phyloP scores from a whole-genome alignment of 805 yeast species.

The Kodamaea jinghongensis region DNA sequence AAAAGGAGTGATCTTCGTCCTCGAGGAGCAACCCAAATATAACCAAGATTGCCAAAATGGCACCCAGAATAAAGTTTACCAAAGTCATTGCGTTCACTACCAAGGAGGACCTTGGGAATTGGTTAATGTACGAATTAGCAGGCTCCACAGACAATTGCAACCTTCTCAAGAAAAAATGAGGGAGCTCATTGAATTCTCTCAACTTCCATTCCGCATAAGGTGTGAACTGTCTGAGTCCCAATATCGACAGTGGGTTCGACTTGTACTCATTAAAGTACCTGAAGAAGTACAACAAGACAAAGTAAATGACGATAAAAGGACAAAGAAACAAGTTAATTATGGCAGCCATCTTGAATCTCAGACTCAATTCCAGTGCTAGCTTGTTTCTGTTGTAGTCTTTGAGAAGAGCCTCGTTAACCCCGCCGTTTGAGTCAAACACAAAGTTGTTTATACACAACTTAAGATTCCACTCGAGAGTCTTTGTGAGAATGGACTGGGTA shows the following conservation, averaged over 20 bases:
- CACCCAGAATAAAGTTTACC: constrained; percentile 70
- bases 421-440: constrained; percentile 81
- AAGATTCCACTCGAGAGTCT: constrained; percentile 92
- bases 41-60: constrained; percentile 78
- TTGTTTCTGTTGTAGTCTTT: constrained; percentile 67
- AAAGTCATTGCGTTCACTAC: constrained; percentile 37
- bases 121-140: constrained; percentile 81
- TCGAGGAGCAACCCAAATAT: constrained; percentile 69
- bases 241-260: constrained; percentile 77
- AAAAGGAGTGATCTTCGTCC: constrained; percentile 73
- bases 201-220: constrained; percentile 95
- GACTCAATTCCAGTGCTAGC: constrained; percentile 64
- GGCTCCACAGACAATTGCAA: constrained; percentile 73
- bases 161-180: constrained; percentile 81
- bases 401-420: constrained; percentile 66
- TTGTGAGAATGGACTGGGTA: constrained; percentile 56
- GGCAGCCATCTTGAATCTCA: constrained; percentile 86
- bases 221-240: constrained; percentile 75
- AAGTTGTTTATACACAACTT: constrained; percentile 84
- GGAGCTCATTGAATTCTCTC: constrained; percentile 89
- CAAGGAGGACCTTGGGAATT: constrained; percentile 77
- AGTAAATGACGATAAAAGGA: constrained; percentile 83
- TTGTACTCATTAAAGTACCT: constrained; percentile 91
- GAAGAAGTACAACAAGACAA: constrained; percentile 79
- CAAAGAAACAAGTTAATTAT: constrained; percentile 76